A percentile compares a stretch with the other conserved stretches of the same genome.
Conservation (phyloP, 305 asterid genomes). For the Solanum hybrid region DNA sequence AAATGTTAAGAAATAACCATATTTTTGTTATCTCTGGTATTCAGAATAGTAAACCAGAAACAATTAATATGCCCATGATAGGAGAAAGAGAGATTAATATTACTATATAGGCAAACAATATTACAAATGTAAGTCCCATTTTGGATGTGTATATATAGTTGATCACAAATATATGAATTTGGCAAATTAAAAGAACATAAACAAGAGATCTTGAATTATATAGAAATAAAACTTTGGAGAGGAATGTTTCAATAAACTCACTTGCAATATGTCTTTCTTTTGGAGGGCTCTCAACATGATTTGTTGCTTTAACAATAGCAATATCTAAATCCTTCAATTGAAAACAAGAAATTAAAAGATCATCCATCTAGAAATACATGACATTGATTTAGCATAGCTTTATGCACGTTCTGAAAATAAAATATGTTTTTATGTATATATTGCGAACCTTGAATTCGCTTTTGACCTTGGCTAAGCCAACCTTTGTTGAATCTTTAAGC, state of each 20-base stretch:
- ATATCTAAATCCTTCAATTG: conserved; percentile 66
- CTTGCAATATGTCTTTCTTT: conserved; percentile 87
- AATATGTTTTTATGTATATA: not conserved
- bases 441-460: conserved; percentile 71
- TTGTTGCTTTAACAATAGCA: conserved; percentile 89
- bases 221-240: not conserved
- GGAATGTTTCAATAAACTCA: conserved; percentile 21
- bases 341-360: not conserved
- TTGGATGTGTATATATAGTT: not conserved
- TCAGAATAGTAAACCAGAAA: not conserved
- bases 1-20: not conserved
- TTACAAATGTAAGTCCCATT: not conserved
- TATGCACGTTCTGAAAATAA: not conserved
- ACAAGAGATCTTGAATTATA: not conserved
- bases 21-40: not conserved
- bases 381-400: not conserved
- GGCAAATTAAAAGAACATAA: not conserved
- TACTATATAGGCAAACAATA: not conserved
- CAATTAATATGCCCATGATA: not conserved
- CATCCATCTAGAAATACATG: not conserved
- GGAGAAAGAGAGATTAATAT: not conserved
- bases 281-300: conserved; percentile 75
- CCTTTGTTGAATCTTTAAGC: conserved; percentile 84
- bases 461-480: conserved; percentile 86
- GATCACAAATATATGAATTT: not conserved